phyloP scores from a whole-genome alignment of 805 yeast species.

The Saccharomycopsis olivae region DNA sequence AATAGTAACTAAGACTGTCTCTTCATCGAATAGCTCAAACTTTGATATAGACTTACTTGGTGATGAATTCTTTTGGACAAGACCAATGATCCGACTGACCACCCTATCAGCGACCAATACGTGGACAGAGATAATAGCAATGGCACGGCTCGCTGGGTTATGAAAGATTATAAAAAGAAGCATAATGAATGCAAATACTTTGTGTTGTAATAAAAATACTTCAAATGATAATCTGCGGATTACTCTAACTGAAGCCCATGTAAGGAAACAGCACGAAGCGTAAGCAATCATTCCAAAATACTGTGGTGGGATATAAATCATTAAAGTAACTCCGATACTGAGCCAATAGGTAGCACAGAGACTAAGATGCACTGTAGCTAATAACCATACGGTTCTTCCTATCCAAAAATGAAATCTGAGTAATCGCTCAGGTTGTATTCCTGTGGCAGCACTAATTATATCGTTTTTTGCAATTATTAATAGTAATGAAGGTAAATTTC shows the following conservation, averaged over 20 bases:
- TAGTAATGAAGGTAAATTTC: constrained; percentile 30
- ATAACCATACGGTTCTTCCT: constrained; percentile 29
- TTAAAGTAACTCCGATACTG: constrained; percentile 27
- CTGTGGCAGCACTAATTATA: constrained; percentile 29
- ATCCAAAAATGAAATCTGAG: constrained; percentile 35
- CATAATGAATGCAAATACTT: constrained; percentile 32
- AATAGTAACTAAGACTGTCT: constrained; percentile 30
- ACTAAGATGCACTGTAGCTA: constrained; percentile 29
- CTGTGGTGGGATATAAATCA: constrained; percentile 38
- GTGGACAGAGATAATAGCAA: constrained; percentile 33
- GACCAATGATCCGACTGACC: constrained; percentile 23
- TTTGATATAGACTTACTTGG: constrained; percentile 31
- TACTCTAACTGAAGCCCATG: constrained; percentile 27
- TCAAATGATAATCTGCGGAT: constrained; percentile 33
- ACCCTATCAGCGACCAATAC: constrained; percentile 33
- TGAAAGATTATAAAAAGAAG: constrained; percentile 33
- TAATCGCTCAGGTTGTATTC: constrained; percentile 32
- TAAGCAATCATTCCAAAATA: constrained; percentile 40
- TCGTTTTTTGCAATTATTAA: constrained; percentile 32
- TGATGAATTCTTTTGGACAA: constrained; percentile 26
- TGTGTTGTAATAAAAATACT: constrained; percentile 33
- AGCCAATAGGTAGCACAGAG: constrained; percentile 32
- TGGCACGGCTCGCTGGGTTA: constrained; percentile 26
- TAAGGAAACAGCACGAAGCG: constrained; percentile 27
- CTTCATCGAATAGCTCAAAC: constrained; percentile 32